Base-by-base conservation (phyloP, 176 grass and related monocot species). In the Zoysia pacifica region DNA sequence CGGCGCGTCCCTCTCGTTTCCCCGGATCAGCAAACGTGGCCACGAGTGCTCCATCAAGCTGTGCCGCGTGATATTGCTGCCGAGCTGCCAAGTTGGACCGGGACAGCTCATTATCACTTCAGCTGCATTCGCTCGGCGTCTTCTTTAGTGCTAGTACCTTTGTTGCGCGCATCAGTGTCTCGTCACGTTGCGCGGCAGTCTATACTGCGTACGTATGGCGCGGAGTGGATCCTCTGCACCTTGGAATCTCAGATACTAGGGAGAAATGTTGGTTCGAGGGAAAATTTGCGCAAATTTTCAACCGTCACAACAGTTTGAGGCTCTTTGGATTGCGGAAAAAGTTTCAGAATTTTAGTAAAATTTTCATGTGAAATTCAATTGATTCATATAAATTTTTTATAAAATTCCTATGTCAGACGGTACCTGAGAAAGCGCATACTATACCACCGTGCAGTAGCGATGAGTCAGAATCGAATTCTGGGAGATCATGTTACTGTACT, bases 21-120 rank as follows among this genome's bases (percentile, higher is more conserved):
- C 11, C 49, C 4, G 15, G 65, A 69, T 82, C 48, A 56, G 70
- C 70, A 66, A 73, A 65, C 38, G 48, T 39, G 61, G 9, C 60
- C 55, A 65, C 65, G 72, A 68, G 28, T 28, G 28, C 28, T 28
- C 28, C 28, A 28, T 28, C 28, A 28, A 62, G 44, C 53, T 70
- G 67, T 49, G 46, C 58, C 37, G 16, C 18, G 43, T 36, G 13
- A 19, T 28, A 70, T 15, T 49, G 10, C 48, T 46, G 66, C 60
- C 28, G 28, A 28, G 28, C 65, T 56, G 71, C 38, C 81, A 74
- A 74, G 47, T 82, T 82, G 80, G 58, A 65, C 39, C 9, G 4
- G 16, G 62, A 67, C 76, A 54, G 48, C 76, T 79, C 76, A 28
- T 19, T 54, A 52, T 52, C 50, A 52, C 61, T 20, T 65, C n/a